These are phyloP conservation scores for Verticillium nonalfalfae DNA, from an alignment of 2,329 filamentous ascomycete species.

Conservation along the genomic window DNA sequence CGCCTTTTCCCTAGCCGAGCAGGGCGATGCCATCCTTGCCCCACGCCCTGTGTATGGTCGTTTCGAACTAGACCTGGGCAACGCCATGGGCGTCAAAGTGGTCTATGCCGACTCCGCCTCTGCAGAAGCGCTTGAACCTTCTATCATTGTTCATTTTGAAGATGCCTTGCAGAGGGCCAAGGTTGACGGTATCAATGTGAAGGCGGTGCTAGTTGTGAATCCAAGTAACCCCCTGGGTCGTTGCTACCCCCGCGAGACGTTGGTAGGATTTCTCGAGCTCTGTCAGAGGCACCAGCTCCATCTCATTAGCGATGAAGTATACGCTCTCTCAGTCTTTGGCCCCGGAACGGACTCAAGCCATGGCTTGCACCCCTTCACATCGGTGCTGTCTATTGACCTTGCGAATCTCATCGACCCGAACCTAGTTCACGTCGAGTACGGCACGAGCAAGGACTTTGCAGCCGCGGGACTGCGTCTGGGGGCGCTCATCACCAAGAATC, in stretches of 20 bases:
- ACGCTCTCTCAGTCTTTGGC: conserved; percentile 44
- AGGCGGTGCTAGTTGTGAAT: conserved; percentile 44
- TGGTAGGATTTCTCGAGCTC: conserved; percentile 38
- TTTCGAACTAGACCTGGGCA: conserved; percentile 40
- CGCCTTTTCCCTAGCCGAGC: conserved; percentile 29
- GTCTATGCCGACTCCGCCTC: conserved; percentile 38
- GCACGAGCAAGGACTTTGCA: conserved; percentile 44
- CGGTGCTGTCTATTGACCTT: conserved; percentile 38
- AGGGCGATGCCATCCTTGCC: conserved; percentile 30
- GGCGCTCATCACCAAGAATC: conserved; percentile 33
- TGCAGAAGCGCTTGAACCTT: conserved; percentile 34
- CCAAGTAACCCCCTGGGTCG: conserved; percentile 45
- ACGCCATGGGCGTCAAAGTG: conserved; percentile 28
- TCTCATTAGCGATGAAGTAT: conserved; percentile 53
- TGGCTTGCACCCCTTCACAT: conserved; percentile 33
- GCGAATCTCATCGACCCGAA: conserved; percentile 34
- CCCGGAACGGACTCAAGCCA: conserved; percentile 16
- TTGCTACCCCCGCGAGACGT: conserved; percentile 35
- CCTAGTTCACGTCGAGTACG: conserved; percentile 43
- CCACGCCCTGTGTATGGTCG: conserved; percentile 38
- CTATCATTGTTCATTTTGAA: conserved; percentile 38
- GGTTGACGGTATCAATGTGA: conserved; percentile 28
- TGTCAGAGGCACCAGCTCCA: conserved; percentile 44
- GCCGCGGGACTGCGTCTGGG: conserved; percentile 45
- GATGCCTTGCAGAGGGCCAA: conserved; percentile 27